Conservation (phyloP, 2,329 filamentous ascomycete genomes). For the Penicillium sp. region DNA sequence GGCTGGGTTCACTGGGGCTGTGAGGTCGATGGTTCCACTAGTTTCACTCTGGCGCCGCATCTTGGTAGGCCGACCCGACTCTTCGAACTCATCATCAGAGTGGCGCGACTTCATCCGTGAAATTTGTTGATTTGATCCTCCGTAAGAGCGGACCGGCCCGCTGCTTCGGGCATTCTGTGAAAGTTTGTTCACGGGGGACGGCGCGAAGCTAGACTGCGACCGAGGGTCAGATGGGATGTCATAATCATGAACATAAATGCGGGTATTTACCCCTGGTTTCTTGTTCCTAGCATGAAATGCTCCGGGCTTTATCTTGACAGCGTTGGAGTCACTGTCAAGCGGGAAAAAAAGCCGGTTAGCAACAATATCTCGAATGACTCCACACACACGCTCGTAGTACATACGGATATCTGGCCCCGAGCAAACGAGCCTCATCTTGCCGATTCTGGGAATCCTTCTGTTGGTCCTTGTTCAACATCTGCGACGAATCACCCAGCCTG, state of each 20-base stretch:
- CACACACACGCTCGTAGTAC: neutral
- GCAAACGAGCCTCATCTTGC: constrained; percentile 22
- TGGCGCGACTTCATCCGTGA: constrained; percentile 2
- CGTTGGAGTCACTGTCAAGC: constrained; percentile 20
- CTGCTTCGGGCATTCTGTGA: constrained; percentile 29
- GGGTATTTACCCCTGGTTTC: constrained; percentile 20
- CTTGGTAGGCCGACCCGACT: constrained; percentile 27
- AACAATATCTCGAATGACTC: neutral
- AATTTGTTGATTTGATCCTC: constrained; percentile 13
- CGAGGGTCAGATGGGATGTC: constrained; percentile 1
- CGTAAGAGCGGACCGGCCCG: constrained; percentile 32
- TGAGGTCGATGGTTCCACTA: constrained; percentile 1
- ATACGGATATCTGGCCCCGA: constrained; percentile 18
- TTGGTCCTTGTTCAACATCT: constrained; percentile 17
- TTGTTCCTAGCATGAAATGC: constrained; percentile 21
- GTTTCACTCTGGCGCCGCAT: constrained; percentile 27
- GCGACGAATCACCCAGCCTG: constrained; percentile 14
- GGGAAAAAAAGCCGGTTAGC: neutral
- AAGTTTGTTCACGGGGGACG: constrained; percentile 28
- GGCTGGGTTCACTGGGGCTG: neutral
- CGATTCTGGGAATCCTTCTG: constrained; percentile 10
- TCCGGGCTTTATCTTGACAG: constrained; percentile 31
- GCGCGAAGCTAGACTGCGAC: constrained; percentile 15
- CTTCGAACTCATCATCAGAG: constrained; percentile 17
- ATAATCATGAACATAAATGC: neutral